Evolutionary conservation across 345 rosid species (phyloP), one percentile per base, ranked within the genome.

Genomic region (Clarkia xantiana): DNA sequence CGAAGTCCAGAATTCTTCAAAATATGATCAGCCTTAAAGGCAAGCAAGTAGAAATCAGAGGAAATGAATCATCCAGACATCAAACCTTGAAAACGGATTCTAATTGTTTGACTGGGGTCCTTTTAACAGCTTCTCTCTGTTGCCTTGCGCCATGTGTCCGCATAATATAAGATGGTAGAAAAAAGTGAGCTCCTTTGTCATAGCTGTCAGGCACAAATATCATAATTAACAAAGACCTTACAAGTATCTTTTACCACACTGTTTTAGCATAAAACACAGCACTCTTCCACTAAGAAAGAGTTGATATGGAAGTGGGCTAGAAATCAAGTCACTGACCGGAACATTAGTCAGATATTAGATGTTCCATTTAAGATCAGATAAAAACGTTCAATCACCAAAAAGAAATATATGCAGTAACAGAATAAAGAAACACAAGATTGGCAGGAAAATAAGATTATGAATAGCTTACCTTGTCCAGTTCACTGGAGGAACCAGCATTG

Each of bases 121-220:
- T 68, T 80, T 59, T 84, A 36, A 93, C 43, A 13, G 76, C 47
- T 25, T 56, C 63, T 29, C 94, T 85, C 50, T 80, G 99, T 63
- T 76, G 89, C 73, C 60, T 87, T 42, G 96, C 81, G 62, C 95
- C 95, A 69, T 87, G 99, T 12, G 76, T 87, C 59, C 95, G 81
- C 99, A 93, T 93, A 63, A 84, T 60, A 66, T 72, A 77, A 19
- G 96, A 87, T 53, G 94, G 95, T 55, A 87, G 73, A 72, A 82
- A 82, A 22, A 82, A 74, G 71, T 93, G 71, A 47, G 90, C 95
- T 48, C 96, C 99, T 65, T 54, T 73, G 65, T 80, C 88, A 75
- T 78, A 84, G 71, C 99, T 93, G 63, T 42, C 56, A 75, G 62
- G 70, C 53, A 70, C 15, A 62, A 47, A 52, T 34, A 56, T 57